A percentile compares a stretch with the other conserved stretches of the same genome.
Evolutionary conservation across 1,284 basidiomycete species (phyloP).

Genomic region (Heterobasidion parviporum): DNA sequence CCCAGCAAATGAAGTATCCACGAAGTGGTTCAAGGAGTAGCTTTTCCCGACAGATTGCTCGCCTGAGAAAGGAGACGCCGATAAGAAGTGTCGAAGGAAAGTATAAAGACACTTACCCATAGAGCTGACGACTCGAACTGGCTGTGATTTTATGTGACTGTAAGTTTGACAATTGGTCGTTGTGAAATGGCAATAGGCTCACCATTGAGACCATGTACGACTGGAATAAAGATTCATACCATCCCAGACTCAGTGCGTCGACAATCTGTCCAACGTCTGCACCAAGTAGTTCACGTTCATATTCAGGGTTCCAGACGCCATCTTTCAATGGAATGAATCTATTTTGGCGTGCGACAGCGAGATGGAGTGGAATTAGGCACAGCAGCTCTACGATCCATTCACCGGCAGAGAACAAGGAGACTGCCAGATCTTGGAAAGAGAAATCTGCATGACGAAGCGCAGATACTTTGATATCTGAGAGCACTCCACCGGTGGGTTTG

Average conservation of each 20-base stretch:
- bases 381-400: conserved; percentile 57
- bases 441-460: not conserved
- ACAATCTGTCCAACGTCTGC: conserved; percentile 52
- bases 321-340: conserved; percentile 53
- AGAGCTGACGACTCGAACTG: conserved; percentile 55
- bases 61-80: not conserved
- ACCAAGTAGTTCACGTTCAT: conserved; percentile 46
- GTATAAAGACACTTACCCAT: conserved; percentile 30
- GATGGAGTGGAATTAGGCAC: conserved; percentile 57
- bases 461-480: too few relatives aligned
- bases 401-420: conserved; percentile 30
- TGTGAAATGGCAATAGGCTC: not conserved
- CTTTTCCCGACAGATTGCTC: conserved; percentile 62
- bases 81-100: not conserved
- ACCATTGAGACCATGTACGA: conserved; percentile 55
- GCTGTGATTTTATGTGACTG: conserved; percentile 22
- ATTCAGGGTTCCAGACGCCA: conserved; percentile 38
- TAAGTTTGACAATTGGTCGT: not conserved
- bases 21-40: conserved; percentile 53
- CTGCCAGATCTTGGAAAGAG: too few relatives aligned
- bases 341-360: conserved; percentile 50
- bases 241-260: conserved; percentile 48
- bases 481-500: too few relatives aligned
- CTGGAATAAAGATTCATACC: conserved; percentile 58
- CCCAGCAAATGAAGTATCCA: conserved; percentile 58